Evolutionary conservation across 2,329 filamentous ascomycete genomes (phyloP).

Genomic region (Bipolaris bicolor): DNA sequence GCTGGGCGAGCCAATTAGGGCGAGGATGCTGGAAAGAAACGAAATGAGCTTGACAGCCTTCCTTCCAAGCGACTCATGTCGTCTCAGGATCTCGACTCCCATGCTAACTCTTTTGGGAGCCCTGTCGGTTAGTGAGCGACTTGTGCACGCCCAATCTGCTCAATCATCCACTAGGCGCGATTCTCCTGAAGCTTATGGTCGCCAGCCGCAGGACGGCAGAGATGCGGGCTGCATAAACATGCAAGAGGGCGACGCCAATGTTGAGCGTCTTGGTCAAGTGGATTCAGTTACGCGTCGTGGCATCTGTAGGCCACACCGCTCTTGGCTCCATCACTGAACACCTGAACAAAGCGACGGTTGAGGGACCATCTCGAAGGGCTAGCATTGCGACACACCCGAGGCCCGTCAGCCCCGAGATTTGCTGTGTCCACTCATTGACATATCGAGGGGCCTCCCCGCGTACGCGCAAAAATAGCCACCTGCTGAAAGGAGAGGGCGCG

Average conservation of each 20-base stretch:
- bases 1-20: slow-evolving; percentile 28
- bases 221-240: slow-evolving; percentile 9
- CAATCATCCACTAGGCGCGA: slow-evolving; percentile 14
- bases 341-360: slow-evolving; percentile 12
- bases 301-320: neutral
- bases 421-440: slow-evolving; percentile 7
- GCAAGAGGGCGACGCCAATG: neutral
- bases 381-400: slow-evolving; percentile 2
- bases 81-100: slow-evolving; percentile 36
- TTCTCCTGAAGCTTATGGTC: slow-evolving; percentile 8
- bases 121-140: slow-evolving; percentile 22
- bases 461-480: slow-evolving; percentile 23
- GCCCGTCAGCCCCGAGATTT: slow-evolving; percentile 5
- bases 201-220: slow-evolving; percentile 16
- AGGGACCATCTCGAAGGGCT: neutral
- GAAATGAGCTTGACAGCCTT: slow-evolving; percentile 44
- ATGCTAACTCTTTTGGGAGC: slow-evolving; percentile 24
- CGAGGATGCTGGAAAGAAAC: slow-evolving; percentile 30
- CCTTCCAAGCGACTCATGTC: slow-evolving; percentile 38
- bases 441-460: slow-evolving; percentile 13
- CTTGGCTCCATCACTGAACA: slow-evolving; percentile 8
- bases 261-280: neutral
- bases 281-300: neutral
- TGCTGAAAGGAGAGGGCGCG: slow-evolving; percentile 19
- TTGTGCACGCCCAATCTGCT: slow-evolving; percentile 21